Base-by-base conservation (phyloP, 345 rosid genomes). In the Hibiscus syriacus region DNA sequence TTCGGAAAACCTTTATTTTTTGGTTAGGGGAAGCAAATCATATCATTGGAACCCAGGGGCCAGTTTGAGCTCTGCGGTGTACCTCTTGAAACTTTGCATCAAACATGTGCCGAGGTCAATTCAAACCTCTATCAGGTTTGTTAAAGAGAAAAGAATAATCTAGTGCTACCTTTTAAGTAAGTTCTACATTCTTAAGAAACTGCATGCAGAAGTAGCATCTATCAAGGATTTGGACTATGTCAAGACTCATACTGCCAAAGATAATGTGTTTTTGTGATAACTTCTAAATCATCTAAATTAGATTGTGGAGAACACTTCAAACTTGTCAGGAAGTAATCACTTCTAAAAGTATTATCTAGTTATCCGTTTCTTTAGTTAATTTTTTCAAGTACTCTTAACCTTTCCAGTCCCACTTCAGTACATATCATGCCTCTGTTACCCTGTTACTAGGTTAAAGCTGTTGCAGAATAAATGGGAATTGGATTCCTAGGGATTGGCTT, bases 41-140 rank as follows among this genome's bases (percentile, higher is more conserved):
- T 94, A 84, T 94, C 99, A 46, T 81, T 94, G 59, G 99, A 94
- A 83, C 99, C 99, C 49, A 98, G 99, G n/a, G 99, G 98, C 76
- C 98, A 41, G 46, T 41, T 41, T 41, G 46, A 41, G 46, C 46
- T 41, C 46, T 11, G 46, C 11, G 46, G 46, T 17, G 99, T 98
- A 67, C 98, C 99, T 77, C 89, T 94, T 69, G 99, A 94, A 80
- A 94, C 99, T 56, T 81, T 94, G 85, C 99, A 94, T 74, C 99
- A 91, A 81, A 94, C 99, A 17, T 91, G 99, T 80, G 98, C 99
- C 45, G 99, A 91, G 83, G 99, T 94, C 73, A 94, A 94, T 77
- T 91, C 99, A 38, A 98, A 94, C 74, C 98, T 60, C 63, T 94
- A 94, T 84, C 99, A 94, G 96, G 99, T 89, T 9, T 68, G 77